Base-by-base conservation (phyloP, 441 rosid genomes). In the Daphne laureola region DNA sequence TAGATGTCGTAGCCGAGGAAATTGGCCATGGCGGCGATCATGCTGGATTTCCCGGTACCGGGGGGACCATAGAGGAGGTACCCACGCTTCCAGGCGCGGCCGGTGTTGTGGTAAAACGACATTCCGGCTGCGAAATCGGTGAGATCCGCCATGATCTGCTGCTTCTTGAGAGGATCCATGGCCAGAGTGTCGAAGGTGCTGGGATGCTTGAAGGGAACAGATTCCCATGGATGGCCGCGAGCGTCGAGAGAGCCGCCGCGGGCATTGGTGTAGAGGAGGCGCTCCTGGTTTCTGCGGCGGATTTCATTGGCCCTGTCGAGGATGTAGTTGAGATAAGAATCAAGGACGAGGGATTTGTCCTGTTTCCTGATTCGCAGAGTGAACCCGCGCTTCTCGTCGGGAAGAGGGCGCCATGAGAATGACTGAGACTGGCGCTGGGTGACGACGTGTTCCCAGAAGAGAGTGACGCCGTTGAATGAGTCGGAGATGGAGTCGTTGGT, bases 141-240 rank as follows among this genome's bases (percentile, higher is more conserved):
- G 14, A 90, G 70, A 63, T 90, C 95, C 4, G 76, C 81, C 90
- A 67, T 78, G 67, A 86, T 79, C 43, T 62, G 62, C 14, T 2
- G 42, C 74, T 88, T 91, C 74, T 49, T 74, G 18, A 50, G 66
- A 1, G 96, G 91, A 42, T 86, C 86, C 87, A 91, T 86, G 0
- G 95, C 98, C 15, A 91, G 55, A 5, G 96, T 91, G 0, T 87
- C 89, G 26, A 91, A 91, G 27, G 95, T 91, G 65, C 95, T 85
- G 0, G 96, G 96, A 51, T 91, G 96, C 79, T 87, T 87, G 55
- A 91, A 87, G 5, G 92, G 79, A 2, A 91, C 98, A 0, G 93
- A 91, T 6, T 86, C 98, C 98, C 98, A 88, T 0, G 98, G 98
- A 72, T 90, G 86, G 11, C 88, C 92, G 46, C 95, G 76, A 0